Conservation (phyloP, 1,284 basidiomycete species). For the Exobasidium cylindrosporum region DNA sequence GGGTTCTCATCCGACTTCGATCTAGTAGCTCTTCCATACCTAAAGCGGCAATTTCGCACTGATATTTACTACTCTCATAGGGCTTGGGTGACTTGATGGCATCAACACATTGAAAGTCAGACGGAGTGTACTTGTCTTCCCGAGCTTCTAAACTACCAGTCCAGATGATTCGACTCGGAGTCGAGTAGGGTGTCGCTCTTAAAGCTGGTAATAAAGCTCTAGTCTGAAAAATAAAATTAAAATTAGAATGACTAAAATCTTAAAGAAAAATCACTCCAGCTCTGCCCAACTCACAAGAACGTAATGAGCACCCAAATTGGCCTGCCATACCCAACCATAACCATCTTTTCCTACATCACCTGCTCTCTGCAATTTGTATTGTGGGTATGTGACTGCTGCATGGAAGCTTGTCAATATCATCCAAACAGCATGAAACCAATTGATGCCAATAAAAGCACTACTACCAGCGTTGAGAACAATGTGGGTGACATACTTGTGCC, state of each 20-base stretch:
- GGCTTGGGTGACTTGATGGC: slow-evolving; percentile 30
- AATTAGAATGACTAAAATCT: too few relatives aligned
- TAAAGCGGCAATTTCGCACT: slow-evolving; percentile 52
- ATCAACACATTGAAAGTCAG: slow-evolving; percentile 51
- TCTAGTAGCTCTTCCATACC: slow-evolving; percentile 46
- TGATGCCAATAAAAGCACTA: slow-evolving; percentile 48
- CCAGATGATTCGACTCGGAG: slow-evolving; percentile 52
- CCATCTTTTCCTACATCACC: slow-evolving; percentile 52
- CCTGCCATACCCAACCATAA: slow-evolving; percentile 55
- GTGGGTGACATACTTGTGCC: slow-evolving; percentile 47
- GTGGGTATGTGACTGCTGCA: slow-evolving; percentile 50
- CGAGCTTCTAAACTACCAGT: slow-evolving; percentile 54
- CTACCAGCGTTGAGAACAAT: slow-evolving; percentile 54
- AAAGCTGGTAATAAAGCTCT: slow-evolving; percentile 40
- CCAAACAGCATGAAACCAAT: slow-evolving; percentile 47
- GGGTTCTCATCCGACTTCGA: slow-evolving; percentile 29
- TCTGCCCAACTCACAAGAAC: slow-evolving; percentile 41
- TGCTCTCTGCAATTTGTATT: slow-evolving; percentile 48
- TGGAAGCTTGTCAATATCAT: slow-evolving; percentile 47
- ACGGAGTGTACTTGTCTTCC: slow-evolving; percentile 39
- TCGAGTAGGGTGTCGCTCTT: slow-evolving; percentile 41
- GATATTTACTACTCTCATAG: slow-evolving; percentile 55
- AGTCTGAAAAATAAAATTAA: slow-evolving; percentile 3
- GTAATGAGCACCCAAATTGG: slow-evolving; percentile 53
- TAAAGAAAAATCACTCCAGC: too few relatives aligned